phyloP scores from a whole-genome alignment of 768 basidiomycete species.

The Rhizopogon vulgaris region DNA sequence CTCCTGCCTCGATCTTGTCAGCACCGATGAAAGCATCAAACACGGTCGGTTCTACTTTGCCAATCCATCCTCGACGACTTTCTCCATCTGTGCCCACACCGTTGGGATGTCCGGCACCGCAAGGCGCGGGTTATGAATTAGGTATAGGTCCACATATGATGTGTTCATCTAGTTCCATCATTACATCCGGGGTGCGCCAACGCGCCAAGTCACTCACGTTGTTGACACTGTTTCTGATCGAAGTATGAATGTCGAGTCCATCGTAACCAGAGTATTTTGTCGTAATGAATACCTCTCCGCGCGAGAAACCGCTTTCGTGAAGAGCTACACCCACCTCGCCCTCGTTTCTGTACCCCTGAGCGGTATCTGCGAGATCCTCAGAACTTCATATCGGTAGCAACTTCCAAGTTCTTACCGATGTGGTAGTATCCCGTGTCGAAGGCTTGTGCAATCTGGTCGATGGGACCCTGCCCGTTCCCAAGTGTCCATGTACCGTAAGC shows the following conservation, averaged over 20 bases:
- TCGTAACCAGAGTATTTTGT: slow-evolving; percentile 55
- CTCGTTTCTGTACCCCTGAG: slow-evolving; percentile 58
- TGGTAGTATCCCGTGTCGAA: slow-evolving; percentile 57
- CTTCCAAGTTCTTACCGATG: slow-evolving; percentile 37
- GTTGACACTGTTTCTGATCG: slow-evolving; percentile 50
- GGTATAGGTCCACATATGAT: slow-evolving; percentile 62
- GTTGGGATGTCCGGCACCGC: slow-evolving; percentile 54
- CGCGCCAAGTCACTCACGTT: slow-evolving; percentile 34
- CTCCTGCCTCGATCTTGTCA: slow-evolving; percentile 34
- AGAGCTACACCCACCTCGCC: slow-evolving; percentile 33
- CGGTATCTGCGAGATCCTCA: slow-evolving; percentile 39
- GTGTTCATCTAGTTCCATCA: slow-evolving; percentile 46
- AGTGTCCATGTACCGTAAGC: slow-evolving; percentile 63
- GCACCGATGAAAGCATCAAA: background rate
- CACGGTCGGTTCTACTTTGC: slow-evolving; percentile 38
- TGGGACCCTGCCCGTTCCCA: slow-evolving; percentile 48
- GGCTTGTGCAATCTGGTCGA: slow-evolving; percentile 56
- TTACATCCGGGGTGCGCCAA: background rate
- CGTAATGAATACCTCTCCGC: slow-evolving; percentile 57
- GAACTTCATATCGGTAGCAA: background rate
- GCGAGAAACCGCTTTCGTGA: slow-evolving; percentile 49
- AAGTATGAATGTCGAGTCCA: slow-evolving; percentile 47
- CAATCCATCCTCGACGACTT: slow-evolving; percentile 47
- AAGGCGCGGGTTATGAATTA: slow-evolving; percentile 54
- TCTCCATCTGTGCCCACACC: slow-evolving; percentile 60